Conservation (phyloP, 2,329 filamentous ascomycete species). For the Fusarium camptoceras region DNA sequence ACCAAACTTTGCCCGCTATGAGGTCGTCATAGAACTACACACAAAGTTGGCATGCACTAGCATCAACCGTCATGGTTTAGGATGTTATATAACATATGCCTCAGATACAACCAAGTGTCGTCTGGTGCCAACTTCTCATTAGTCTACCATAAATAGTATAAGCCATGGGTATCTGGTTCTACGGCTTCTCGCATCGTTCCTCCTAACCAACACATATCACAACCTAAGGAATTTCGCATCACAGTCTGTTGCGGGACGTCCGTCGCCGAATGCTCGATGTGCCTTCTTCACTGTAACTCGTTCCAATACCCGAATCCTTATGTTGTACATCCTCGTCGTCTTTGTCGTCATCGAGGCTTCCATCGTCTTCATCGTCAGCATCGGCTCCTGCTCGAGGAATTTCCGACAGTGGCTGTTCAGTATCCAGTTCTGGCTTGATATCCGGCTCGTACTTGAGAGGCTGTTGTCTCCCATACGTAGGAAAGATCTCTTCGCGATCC, state of each 20-base stretch:
- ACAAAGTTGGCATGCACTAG: slow-evolving; percentile 1
- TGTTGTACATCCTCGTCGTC: slow-evolving; percentile 44
- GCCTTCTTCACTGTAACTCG: slow-evolving; percentile 61
- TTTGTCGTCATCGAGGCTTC: slow-evolving; percentile 52
- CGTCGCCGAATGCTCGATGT: slow-evolving; percentile 50
- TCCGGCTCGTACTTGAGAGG: slow-evolving; percentile 56
- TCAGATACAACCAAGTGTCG: background rate
- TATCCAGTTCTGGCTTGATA: slow-evolving; percentile 52
- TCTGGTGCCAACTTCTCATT: slow-evolving; percentile 4
- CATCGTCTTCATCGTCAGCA: slow-evolving; percentile 60
- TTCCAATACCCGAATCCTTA: slow-evolving; percentile 65
- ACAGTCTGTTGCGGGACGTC: slow-evolving; percentile 42
- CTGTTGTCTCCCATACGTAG: slow-evolving; percentile 56
- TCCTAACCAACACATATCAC: background rate
- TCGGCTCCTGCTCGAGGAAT: slow-evolving; percentile 54
- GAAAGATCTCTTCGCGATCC: slow-evolving; percentile 59
- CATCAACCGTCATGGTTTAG: background rate
- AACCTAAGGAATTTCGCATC: background rate
- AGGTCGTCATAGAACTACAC: slow-evolving; percentile 38
- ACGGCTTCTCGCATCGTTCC: slow-evolving; percentile 5
- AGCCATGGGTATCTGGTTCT: slow-evolving; percentile 23
- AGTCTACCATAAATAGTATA: background rate
- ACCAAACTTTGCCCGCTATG: slow-evolving; percentile 16
- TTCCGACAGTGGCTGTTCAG: slow-evolving; percentile 50
- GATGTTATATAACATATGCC: background rate